A percentile compares a stretch with the other conserved stretches of the same genome.
Evolutionary conservation across 2,329 filamentous ascomycete genomes (phyloP).

Genomic region (Monosporascus ibericus): DNA sequence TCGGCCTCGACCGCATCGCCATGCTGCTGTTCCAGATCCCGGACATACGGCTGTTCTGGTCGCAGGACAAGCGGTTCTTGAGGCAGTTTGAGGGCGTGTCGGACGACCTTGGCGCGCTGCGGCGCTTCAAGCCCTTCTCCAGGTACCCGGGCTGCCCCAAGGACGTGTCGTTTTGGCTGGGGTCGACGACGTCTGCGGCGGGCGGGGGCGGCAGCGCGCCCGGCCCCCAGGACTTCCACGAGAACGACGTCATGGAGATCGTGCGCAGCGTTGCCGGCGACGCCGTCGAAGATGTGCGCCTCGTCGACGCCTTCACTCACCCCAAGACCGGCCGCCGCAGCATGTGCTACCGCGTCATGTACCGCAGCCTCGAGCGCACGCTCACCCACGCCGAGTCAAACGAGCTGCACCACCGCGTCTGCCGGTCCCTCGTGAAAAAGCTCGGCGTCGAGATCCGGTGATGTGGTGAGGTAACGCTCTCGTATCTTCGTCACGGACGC

Average conservation of each 20-base stretch:
- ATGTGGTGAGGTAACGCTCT: background rate
- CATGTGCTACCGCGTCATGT: slow-evolving; percentile 88
- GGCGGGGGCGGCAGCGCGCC: slow-evolving; percentile 38
- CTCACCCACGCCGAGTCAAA: slow-evolving; percentile 80
- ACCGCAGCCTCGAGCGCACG: slow-evolving; percentile 86
- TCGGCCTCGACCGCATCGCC: slow-evolving; percentile 89
- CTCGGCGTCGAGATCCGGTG: slow-evolving; percentile 76
- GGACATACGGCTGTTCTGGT: slow-evolving; percentile 97
- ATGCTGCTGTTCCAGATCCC: slow-evolving; percentile 97
- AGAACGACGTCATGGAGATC: slow-evolving; percentile 97
- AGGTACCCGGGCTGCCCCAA: slow-evolving; percentile 85
- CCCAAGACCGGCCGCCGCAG: slow-evolving; percentile 78
- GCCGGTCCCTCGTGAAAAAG: slow-evolving; percentile 56
- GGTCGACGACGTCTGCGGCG: slow-evolving; percentile 30
- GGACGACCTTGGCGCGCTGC: slow-evolving; percentile 40
- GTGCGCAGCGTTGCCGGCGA: slow-evolving; percentile 79
- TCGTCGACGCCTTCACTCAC: slow-evolving; percentile 83
- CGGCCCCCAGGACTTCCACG: slow-evolving; percentile 60
- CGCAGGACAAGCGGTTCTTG: slow-evolving; percentile 76
- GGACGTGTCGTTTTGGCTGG: slow-evolving; percentile 92
- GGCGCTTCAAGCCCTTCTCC: slow-evolving; percentile 78
- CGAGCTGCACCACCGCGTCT: slow-evolving; percentile 64
- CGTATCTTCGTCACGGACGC: too few relatives aligned
- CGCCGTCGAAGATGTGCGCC: slow-evolving; percentile 76
- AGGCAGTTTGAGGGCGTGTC: slow-evolving; percentile 68